These are phyloP conservation scores for Phytophthora sp. DNA, from an alignment of 352 stramenopile species.

Conservation along the genomic window DNA sequence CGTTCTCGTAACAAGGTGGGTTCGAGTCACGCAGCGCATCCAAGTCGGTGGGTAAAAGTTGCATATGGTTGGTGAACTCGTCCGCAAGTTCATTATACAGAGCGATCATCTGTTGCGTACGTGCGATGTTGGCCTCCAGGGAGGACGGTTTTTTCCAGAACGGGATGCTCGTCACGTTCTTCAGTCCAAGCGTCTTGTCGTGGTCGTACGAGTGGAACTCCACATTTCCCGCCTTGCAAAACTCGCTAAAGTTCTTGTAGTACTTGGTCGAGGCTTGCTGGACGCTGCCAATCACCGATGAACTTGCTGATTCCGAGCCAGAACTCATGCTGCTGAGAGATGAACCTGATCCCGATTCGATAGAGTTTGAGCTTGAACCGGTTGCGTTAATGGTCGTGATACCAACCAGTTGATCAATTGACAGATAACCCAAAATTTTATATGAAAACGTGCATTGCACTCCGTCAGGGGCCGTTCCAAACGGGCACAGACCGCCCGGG, in stretches of 20 bases:
- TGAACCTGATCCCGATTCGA: constrained; percentile 31
- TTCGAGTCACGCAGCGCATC: constrained; percentile 49
- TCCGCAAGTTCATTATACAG: constrained; percentile 53
- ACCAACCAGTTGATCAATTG: constrained; percentile 74
- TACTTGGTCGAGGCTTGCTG: constrained; percentile 27
- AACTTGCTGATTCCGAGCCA: constrained; percentile 12
- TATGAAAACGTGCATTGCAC: constrained; percentile 62
- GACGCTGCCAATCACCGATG: constrained; percentile 20
- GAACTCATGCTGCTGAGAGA: constrained; percentile 37
- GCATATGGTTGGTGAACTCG: constrained; percentile 44
- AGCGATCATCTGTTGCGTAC: constrained; percentile 56
- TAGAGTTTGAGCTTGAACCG: constrained; percentile 18
- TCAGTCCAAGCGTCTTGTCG: constrained; percentile 57
- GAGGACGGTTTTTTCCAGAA: constrained; percentile 69
- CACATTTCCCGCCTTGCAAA: constrained; percentile 50
- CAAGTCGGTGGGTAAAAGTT: constrained; percentile 48
- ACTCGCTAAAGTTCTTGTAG: constrained; percentile 55
- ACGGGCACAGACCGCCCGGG: constrained; percentile 60
- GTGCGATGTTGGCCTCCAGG: constrained; percentile 55
- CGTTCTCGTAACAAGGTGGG: constrained; percentile 69
- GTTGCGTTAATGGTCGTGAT: constrained; percentile 50
- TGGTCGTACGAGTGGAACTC: constrained; percentile 64
- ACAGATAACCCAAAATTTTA: constrained; percentile 64
- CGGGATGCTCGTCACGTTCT: constrained; percentile 52
- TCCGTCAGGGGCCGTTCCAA: constrained; percentile 55